Conservation (phyloP, 176 grass and related monocot genomes). For the Avena eriantha region DNA sequence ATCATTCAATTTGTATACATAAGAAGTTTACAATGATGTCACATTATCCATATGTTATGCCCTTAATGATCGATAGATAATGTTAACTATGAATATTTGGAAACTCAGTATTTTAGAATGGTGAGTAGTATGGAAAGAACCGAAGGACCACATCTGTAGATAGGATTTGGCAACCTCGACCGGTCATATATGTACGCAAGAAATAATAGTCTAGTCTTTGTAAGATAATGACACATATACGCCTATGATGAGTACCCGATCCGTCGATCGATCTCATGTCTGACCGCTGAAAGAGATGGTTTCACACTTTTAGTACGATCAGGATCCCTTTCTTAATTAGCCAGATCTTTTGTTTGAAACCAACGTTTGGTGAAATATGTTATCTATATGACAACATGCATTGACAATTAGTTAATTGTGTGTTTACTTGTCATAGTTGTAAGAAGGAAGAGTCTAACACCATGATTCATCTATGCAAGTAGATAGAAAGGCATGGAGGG, state of each 20-base stretch:
- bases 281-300: background rate
- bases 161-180: background rate
- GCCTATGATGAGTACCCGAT: slow-evolving; percentile 11
- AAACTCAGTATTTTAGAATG: background rate
- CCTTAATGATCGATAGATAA: background rate
- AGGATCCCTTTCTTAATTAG: background rate
- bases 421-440: too few species aligned
- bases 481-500: background rate
- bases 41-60: background rate
- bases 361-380: background rate
- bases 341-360: slow-evolving; percentile 10
- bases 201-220: background rate
- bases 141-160: background rate
- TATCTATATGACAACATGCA: background rate
- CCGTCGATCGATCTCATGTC: background rate
- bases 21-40: too few species aligned
- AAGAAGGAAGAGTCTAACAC: background rate
- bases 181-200: background rate
- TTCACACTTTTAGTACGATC: background rate
- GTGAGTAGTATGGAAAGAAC: background rate
- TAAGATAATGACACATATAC: slow-evolving; percentile 37
- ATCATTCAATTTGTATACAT: too few species aligned
- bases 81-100: background rate
- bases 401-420: background rate
- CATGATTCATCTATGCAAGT: background rate